Evolutionary conservation across 495 filamentous ascomycete genomes (phyloP), one percentile per base, ranked within the genome.

Genomic region (Lasiosphaeriaceae sp.): DNA sequence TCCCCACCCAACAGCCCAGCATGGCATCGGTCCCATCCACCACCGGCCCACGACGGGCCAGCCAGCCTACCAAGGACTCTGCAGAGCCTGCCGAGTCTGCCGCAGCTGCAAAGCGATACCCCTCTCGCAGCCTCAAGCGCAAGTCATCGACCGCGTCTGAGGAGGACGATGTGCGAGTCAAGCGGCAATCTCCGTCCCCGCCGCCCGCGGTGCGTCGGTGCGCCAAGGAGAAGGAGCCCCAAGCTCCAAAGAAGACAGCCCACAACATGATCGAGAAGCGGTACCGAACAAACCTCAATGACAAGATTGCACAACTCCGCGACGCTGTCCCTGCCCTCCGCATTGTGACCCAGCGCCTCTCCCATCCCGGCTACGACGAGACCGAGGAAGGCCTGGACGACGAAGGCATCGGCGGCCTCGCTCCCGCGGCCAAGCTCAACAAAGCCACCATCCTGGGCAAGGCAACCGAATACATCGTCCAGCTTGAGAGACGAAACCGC

Each of bases 381-480:
- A 41, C 55, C 11, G 46, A 63, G 58, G 26, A 66, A 48, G 60
- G 64, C 63, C 48, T n/a, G 19, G 37, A 55, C 21, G 54, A 48
- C 21, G 62, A 52, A 3, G 59, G 55, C 37, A 11, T 63, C 22
- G 37, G 22, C 37, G 58, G 55, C 22, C 50, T 64, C 2, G 50
- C 49, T 9, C 64, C 45, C 1, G 53, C 57, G 0, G 52, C 61
- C 19, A 71, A 63, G 54, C 63, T 71, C 44, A 67, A 66, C 52
- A 66, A 78, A 70, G 90, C 89, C 7, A 96, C 90, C 2, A 88
- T 83, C 31, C 70, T 96, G 19, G 85, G 85, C 23, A 95, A 95
- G 66, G 91, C 91, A 14, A 92, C 90, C 14, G 90, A 96, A 63
- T 96, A 96, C 60, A 96, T 96, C 60, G 78, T 80, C 31, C 86